Percentiles rank a stretch among this genome's conserved stretches.
phyloP scores from a whole-genome alignment of 331 rosid species.

The Stylosanthes scabra region DNA sequence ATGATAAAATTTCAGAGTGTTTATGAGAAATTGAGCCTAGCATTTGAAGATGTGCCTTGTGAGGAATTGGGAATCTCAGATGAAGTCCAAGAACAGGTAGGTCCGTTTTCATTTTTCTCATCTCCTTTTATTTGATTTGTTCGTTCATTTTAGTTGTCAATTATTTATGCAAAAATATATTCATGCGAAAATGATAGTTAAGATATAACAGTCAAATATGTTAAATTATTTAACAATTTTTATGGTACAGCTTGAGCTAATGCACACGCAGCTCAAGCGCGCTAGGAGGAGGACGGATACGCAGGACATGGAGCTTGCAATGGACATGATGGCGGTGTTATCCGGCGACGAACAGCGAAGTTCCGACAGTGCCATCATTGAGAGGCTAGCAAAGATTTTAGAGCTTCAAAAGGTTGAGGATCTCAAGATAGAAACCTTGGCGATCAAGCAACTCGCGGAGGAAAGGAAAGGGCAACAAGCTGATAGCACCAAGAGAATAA shows the following conservation, averaged over 20 bases:
- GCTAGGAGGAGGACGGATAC: constrained; percentile 75
- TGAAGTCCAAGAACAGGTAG: constrained; percentile 79
- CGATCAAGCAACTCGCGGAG: constrained; percentile 54
- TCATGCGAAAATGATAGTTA: no score
- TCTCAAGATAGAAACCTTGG: constrained; percentile 63
- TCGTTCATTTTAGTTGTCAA: neutral
- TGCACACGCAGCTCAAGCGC: constrained; percentile 70
- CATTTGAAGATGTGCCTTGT: constrained; percentile 52
- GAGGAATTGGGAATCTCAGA: constrained; percentile 62
- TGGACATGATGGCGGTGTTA: constrained; percentile 81
- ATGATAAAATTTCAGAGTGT: constrained; percentile 58
- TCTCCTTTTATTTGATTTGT: neutral
- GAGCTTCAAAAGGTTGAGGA: constrained; percentile 64
- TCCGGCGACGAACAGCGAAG: constrained; percentile 58
- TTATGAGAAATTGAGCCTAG: constrained; percentile 57
- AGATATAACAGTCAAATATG: no score
- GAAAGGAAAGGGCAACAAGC: constrained; percentile 64
- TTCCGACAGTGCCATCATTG: constrained; percentile 68
- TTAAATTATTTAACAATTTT: neutral
- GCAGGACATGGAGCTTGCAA: constrained; percentile 82
- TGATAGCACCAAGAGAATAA: constrained; percentile 53
- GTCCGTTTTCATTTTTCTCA: constrained; percentile 11
- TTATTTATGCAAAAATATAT: no score
- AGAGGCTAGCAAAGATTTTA: constrained; percentile 72
- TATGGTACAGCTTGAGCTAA: constrained; percentile 62